Percentiles rank a stretch among this genome's conserved stretches.
Conservation (phyloP, 2,329 filamentous ascomycete genomes). For the Elsinoe ampelina region DNA sequence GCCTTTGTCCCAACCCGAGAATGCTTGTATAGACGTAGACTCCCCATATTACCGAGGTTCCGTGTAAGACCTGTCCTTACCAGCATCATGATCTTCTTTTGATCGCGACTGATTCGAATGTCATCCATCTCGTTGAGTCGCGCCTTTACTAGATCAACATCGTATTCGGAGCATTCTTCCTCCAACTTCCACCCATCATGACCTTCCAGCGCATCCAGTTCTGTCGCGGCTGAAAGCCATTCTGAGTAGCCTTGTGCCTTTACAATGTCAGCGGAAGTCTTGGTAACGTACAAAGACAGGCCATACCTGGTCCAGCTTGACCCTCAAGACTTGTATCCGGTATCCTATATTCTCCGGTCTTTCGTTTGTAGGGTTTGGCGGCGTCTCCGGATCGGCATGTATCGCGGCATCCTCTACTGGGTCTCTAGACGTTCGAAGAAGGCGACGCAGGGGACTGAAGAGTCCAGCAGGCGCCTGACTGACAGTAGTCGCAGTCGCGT, state of each 20-base stretch:
- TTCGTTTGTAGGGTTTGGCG: background rate
- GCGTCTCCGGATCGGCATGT: slow-evolving; percentile 1
- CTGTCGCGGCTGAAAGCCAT: slow-evolving; percentile 66
- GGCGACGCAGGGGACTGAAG: slow-evolving; percentile 6
- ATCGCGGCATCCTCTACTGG: background rate
- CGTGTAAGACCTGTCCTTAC: slow-evolving; percentile 72
- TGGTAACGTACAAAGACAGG: slow-evolving; percentile 15
- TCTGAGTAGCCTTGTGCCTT: slow-evolving; percentile 60
- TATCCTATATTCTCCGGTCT: slow-evolving; percentile 29
- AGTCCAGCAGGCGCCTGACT: slow-evolving; percentile 7
- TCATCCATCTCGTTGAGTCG: slow-evolving; percentile 66
- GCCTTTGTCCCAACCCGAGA: slow-evolving; percentile 79
- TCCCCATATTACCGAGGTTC: slow-evolving; percentile 78
- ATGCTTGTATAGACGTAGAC: slow-evolving; percentile 71
- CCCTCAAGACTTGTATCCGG: slow-evolving; percentile 51
- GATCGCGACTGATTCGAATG: slow-evolving; percentile 61
- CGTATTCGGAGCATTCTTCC: slow-evolving; percentile 58
- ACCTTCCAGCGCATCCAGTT: slow-evolving; percentile 70
- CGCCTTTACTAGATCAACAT: slow-evolving; percentile 57
- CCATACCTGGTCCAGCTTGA: slow-evolving; percentile 57
- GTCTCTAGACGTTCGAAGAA: slow-evolving; percentile 1
- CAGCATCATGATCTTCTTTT: slow-evolving; percentile 67
- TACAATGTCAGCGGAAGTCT: slow-evolving; percentile 16
- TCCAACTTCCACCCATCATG: slow-evolving; percentile 75
- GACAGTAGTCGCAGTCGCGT: slow-evolving; percentile 6